Base-by-base conservation (phyloP, 2,329 filamentous ascomycete species). In the Apiospora aurea region DNA sequence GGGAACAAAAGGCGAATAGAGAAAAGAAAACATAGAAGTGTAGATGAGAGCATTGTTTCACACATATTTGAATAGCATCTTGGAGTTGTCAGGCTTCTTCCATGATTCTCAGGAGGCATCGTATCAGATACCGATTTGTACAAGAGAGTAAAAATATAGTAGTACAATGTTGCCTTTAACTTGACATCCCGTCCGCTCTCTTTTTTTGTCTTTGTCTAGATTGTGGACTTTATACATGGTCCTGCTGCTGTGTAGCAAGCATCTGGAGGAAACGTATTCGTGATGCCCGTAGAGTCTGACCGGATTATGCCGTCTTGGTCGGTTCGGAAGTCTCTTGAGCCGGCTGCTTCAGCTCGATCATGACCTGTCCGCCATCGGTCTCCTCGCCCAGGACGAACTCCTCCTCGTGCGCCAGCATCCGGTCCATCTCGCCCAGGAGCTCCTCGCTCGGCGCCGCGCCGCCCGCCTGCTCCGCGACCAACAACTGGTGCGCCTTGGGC, bases 351-450 rank as follows among this genome's bases (percentile, higher is more conserved):
- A 78, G 79, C 72, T 82, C 74, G 51, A 79, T 77, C 21, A 51
- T 7, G 41, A 61, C 44, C 53, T 69, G 64, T 10, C 29, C 44
- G 5, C 21, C 21, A 4, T 69, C 47, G 29, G 47, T 26, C 44
- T 69, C 68, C 71, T 83, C 78, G 18, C 78, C 86, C 46, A 89
- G 78, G 18, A 83, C 82, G 75, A 91, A 86, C 71, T 85, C 84
- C 43, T 81, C 80, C 46, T 84, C 84, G 8, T 77, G 79, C 69
- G 79, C 81, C 70, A 84, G 73, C 78, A 86, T 84, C 79, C 80
- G 75, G 82, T 83, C 79, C 80, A 80, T 81, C 34, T 80, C 81
- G 69, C 84, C 76, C 43, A 86, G 80, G 41, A 86, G 80, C 26
- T 79, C 79, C 49, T 77, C 75, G 18, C 68, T 74, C 46, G 53